Conservation (phyloP, 305 asterid genomes). For the Stenogyne calaminthoides region DNA sequence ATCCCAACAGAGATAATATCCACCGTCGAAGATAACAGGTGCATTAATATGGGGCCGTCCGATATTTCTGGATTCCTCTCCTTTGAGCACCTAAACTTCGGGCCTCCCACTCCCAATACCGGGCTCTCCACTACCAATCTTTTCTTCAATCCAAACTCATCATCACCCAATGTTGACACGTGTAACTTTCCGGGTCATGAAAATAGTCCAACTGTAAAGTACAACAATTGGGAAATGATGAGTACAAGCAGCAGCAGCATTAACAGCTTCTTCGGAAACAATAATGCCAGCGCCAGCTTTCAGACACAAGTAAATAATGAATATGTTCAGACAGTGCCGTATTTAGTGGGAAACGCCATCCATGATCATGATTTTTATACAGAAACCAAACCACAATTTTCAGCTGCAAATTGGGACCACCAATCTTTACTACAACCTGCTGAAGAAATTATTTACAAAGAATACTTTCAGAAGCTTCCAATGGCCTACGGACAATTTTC, state of each 20-base stretch:
- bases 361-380: constrained; percentile 41
- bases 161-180: constrained; percentile 23
- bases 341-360: too few species aligned
- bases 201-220: not conserved
- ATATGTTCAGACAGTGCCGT: constrained; percentile 41
- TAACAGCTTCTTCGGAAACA: constrained; percentile 38
- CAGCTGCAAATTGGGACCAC: not conserved
- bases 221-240: constrained; percentile 5
- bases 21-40: not conserved
- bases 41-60: constrained; percentile 17
- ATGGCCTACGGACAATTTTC: constrained; percentile 65
- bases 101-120: constrained; percentile 5
- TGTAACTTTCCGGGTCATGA: not conserved
- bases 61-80: constrained; percentile 48
- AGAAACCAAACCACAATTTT: constrained; percentile 39
- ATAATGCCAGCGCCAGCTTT: not conserved
- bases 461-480: constrained; percentile 31
- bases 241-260: constrained; percentile 29
- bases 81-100: constrained; percentile 33
- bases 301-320: constrained; percentile 29
- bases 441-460: not conserved
- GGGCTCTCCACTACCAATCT: constrained; percentile 38
- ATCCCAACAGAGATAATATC: not conserved
- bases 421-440: not conserved
- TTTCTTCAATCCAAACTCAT: constrained; percentile 36